Conservation (phyloP, 306 rosid species). For the Quercus glauca region DNA sequence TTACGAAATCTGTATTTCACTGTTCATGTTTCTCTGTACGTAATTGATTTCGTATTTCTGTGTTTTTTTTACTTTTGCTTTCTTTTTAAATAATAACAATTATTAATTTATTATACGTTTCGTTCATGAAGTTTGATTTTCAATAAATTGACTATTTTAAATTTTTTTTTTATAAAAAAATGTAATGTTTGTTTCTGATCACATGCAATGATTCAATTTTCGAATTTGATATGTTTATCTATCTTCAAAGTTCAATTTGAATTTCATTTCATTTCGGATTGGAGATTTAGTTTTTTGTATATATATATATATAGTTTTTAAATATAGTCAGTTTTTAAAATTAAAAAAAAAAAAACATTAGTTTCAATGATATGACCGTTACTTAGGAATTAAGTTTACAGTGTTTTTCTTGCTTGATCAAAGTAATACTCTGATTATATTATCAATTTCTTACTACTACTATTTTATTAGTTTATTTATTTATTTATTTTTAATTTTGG, state of each 20-base stretch:
- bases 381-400: neutral
- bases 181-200: slow-evolving; percentile 4
- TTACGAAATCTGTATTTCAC: neutral
- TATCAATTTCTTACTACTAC: slow-evolving; percentile 2
- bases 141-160: neutral
- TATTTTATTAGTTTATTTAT: slow-evolving; percentile 1
- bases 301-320: neutral
- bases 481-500: slow-evolving; percentile 1
- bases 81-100: no score
- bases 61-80: no score
- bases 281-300: slow-evolving; percentile 29
- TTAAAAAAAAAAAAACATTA: no score
- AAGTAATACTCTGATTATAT: slow-evolving; percentile 6
- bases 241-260: slow-evolving; percentile 2
- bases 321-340: neutral
- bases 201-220: slow-evolving; percentile 45
- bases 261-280: slow-evolving; percentile 3
- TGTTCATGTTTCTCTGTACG: neutral
- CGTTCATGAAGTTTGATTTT: neutral
- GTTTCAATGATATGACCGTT: no score
- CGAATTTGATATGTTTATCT: slow-evolving; percentile 24
- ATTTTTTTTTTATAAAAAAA: neutral
- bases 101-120: neutral
- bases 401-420: slow-evolving; percentile 9
- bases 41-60: no score